phyloP scores from a whole-genome alignment of 306 rosid genomes.

The Quercus wislizeni region DNA sequence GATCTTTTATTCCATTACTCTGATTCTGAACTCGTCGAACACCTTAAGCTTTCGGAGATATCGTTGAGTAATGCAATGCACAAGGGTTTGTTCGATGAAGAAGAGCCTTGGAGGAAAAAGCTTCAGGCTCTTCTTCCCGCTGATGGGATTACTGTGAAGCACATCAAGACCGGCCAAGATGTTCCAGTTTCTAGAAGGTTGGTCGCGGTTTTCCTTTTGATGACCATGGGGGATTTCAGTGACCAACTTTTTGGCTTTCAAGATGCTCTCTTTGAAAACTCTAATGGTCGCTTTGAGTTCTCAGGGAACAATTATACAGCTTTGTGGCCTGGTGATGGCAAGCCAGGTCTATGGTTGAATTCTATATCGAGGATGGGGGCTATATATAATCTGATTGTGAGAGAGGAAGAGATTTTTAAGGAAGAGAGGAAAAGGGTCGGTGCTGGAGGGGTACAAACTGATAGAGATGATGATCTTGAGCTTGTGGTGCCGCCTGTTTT shows the following conservation, averaged over 20 bases:
- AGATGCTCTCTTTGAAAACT: conserved; percentile 56
- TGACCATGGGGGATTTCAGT: conserved; percentile 87
- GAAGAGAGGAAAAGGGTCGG: conserved; percentile 30
- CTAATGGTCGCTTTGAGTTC: conserved; percentile 55
- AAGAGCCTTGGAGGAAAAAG: conserved; percentile 69
- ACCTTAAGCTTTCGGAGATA: conserved; percentile 47
- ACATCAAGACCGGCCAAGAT: conserved; percentile 61
- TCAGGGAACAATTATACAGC: conserved; percentile 50
- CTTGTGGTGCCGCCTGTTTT: conserved; percentile 68
- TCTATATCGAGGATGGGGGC: conserved; percentile 79
- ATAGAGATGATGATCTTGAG: conserved; percentile 59
- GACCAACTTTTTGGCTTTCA: conserved; percentile 77
- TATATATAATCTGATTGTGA: conserved; percentile 46
- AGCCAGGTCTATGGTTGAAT: conserved; percentile 86
- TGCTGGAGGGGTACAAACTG: not conserved
- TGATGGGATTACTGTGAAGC: conserved; percentile 54
- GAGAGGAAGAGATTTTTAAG: conserved; percentile 69
- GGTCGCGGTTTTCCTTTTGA: conserved; percentile 60
- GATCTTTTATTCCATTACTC: conserved; percentile 68
- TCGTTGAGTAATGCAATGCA: conserved; percentile 38
- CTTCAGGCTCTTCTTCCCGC: conserved; percentile 52
- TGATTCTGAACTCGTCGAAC: conserved; percentile 51
- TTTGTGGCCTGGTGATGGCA: conserved; percentile 79
- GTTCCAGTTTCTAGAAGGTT: conserved; percentile 67
- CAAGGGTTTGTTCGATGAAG: conserved; percentile 30